Evolutionary conservation across 208 protist genomes (phyloP), one percentile per base, ranked within the genome.

Genomic region (Leishmania lainsoni): DNA sequence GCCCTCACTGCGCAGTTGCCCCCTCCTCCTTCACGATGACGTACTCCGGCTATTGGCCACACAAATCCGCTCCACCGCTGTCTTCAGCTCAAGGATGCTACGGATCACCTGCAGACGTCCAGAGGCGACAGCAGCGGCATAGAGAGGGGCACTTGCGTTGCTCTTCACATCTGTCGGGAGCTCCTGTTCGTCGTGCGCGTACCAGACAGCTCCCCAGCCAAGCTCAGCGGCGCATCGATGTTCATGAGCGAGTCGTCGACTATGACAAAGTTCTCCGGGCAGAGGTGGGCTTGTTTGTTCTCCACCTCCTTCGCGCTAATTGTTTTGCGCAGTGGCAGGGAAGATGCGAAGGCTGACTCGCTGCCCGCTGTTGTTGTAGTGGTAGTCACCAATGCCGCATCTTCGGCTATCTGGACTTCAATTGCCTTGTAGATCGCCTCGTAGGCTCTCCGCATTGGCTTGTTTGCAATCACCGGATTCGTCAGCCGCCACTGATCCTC

Each of bases 401-500:
- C 86, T 29, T 74, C 26, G 5, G 74, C 49, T 48, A 93, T 65
- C 29, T 86, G 65, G 0, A 75, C 80, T 35, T 85, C 85, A 39
- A 94, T 84, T n/a, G 83, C 91, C 9, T 68, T 66, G 52, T 86
- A 90, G 12, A 96, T 76, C 16, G 84, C 91, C 59, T 86, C 82
- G 76, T 95, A 96, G 72, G 93, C 91, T 10, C 58, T 72, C 5
- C 79, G 80, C 78, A 89, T 89, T 26, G 93, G 93, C 79, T 96
- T 96, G 81, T 96, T 96, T 10, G 86, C 85, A 10, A 87, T 68
- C n/a, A 90, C 59, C 22, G 88, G 88, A 71, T 77, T 74, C 66
- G 93, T 94, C 45, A 90, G 85, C 3, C 86, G 86, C 91, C 93
- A 96, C 87, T 95, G 91, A 74, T 95, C 89, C 78, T 94, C 90